A percentile compares a stretch with the other conserved stretches of the same genome.
Conservation (phyloP, 768 basidiomycete genomes). For the Russula earlei region DNA sequence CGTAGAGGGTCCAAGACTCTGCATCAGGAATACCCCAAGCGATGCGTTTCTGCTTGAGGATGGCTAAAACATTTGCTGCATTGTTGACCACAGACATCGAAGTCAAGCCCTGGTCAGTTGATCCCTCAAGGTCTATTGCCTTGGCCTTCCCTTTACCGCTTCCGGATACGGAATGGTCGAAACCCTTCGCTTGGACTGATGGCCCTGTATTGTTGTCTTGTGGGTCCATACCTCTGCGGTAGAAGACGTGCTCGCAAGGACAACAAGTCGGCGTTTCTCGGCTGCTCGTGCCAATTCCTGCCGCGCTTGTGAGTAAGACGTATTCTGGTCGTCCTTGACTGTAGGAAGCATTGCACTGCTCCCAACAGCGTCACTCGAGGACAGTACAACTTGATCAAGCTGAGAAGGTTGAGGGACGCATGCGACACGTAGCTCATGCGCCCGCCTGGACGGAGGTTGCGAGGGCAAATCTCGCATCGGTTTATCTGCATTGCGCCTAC, state of each 20-base stretch:
- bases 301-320: constrained; percentile 4
- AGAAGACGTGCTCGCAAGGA: neutral
- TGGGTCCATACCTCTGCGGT: neutral
- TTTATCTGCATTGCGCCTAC: constrained; percentile 10
- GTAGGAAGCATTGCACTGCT: neutral
- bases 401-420: neutral
- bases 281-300: constrained; percentile 8
- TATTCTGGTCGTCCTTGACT: neutral
- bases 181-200: neutral
- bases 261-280: neutral
- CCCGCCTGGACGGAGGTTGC: constrained; percentile 1
- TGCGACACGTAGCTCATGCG: constrained; percentile 3
- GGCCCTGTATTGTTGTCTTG: neutral
- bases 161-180: neutral
- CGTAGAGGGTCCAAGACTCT: constrained; percentile 14
- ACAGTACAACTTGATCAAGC: neutral
- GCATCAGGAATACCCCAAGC: constrained; percentile 11
- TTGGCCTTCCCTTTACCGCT: constrained; percentile 16
- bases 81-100: neutral
- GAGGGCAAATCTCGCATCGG: constrained; percentile 14
- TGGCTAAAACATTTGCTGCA: neutral
- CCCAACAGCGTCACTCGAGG: neutral
- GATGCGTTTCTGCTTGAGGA: constrained; percentile 13
- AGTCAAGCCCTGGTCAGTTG: neutral
- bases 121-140: neutral